Base-by-base conservation (phyloP, 208 protist genomes). In the Wallacemonas sp. region DNA sequence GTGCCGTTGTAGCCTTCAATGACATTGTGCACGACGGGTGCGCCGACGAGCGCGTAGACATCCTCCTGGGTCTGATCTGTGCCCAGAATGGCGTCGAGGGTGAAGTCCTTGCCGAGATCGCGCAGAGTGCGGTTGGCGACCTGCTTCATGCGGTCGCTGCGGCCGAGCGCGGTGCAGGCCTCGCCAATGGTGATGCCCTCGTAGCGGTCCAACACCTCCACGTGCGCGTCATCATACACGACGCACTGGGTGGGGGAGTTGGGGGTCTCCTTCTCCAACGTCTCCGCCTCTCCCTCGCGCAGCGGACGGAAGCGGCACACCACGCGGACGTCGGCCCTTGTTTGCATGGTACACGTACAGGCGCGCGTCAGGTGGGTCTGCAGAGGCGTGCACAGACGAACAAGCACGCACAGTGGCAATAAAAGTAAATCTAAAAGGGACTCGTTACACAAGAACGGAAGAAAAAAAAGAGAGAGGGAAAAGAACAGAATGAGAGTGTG, bases 1-100 rank as follows among this genome's bases (percentile, higher is more conserved):
- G 80, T 87, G 25, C 71, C 71, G 71, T 90, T 85, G 74, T 75
- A 74, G 10, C 84, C 84, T 25, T 76, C 65, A n/a, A 90, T 42
- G 2, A 74, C 66, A 28, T 72, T 64, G 20, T 80, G 61, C 25
- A 90, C 61, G 18, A 87, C 42, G 14, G 86, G 79, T 1, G 26
- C 49, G n/a, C 70, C 76, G 57, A 81, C 50, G 18, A 57, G 33
- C 18, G 74, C 65, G 57, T 86, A 87, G 10, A 87, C 54, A 8
- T 87, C 67, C n/a, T 61, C 25, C 69, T 86, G 79, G 12, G 77
- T 84, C 5, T 57, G n/a, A n/a, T 76, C 55, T 1, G 74, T 25
- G 22, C 65, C 59, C 20, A 88, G 77, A 55, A 87, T 46, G 16
- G 57, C 54, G 55, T 91, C 85, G 54, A 91, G 72, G 7, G 65